These are phyloP conservation scores for Lyophyllum decastes DNA, from an alignment of 768 basidiomycete genomes.

Conservation along the genomic window DNA sequence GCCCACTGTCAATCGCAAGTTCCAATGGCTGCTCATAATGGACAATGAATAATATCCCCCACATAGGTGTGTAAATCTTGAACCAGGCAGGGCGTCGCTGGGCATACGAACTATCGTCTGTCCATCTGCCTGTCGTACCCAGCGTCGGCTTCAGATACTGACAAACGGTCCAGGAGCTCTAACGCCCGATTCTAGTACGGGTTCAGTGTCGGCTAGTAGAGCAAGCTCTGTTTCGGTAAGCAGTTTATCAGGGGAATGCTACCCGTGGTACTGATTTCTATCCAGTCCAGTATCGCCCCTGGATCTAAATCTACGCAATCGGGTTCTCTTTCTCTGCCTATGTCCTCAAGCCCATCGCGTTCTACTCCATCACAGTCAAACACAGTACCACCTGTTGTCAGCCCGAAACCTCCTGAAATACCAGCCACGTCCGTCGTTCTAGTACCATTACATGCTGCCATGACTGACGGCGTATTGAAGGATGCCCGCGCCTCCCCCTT, in stretches of 20 bases:
- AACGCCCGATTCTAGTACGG: neutral
- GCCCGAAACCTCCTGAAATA: neutral
- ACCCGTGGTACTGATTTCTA: neutral
- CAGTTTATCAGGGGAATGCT: neutral
- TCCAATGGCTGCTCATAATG: conserved; percentile 2
- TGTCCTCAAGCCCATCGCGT: neutral
- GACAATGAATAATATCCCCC: conserved; percentile 9
- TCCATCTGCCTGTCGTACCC: neutral
- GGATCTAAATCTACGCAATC: neutral
- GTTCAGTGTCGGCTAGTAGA: neutral
- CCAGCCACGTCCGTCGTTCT: neutral
- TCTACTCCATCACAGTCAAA: neutral
- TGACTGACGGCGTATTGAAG: neutral
- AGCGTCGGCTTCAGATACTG: neutral
- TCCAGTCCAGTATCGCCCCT: neutral
- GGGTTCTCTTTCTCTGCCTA: neutral
- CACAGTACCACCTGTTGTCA: neutral
- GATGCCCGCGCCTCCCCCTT: neutral
- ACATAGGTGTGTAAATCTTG: conserved; percentile 8
- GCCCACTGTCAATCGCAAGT: neutral
- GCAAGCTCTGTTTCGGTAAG: neutral
- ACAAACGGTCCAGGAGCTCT: neutral
- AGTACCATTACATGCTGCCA: neutral
- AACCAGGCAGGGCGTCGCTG: neutral
- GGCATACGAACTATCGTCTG: neutral